Conservation (phyloP, 164 flowering plant genomes). For the Vitis labrusca region DNA sequence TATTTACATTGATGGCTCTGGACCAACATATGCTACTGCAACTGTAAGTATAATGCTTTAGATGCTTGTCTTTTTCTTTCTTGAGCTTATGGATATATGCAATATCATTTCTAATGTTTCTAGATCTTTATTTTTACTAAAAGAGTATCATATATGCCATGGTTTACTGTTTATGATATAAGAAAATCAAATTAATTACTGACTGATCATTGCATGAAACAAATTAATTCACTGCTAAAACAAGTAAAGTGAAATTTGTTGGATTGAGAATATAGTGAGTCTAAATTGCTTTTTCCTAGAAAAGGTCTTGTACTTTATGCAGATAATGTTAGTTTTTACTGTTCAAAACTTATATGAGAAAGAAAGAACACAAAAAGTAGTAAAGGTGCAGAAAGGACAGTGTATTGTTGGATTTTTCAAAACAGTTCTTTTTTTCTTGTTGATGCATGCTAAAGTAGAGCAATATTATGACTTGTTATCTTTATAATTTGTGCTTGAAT, state of each 20-base stretch:
- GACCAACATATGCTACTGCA: conserved; percentile 94
- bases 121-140: not conserved
- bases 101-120: not conserved
- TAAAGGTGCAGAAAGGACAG: no score
- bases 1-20: conserved; percentile 81
- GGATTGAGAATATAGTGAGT: not conserved
- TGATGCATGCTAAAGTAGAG: no score
- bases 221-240: not conserved
- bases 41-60: conserved; percentile 52
- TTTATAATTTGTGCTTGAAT: no score
- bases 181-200: not conserved
- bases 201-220: not conserved
- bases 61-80: conserved; percentile 7
- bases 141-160: no score
- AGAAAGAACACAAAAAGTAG: no score
- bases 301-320: not conserved
- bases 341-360: not conserved
- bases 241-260: not conserved
- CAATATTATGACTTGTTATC: no score
- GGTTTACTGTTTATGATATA: not conserved
- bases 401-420: no score
- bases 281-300: not conserved
- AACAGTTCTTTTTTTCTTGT: no score
- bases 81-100: not conserved
- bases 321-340: not conserved